Evolutionary conservation across 2,329 filamentous ascomycete species (phyloP).

Genomic region (Claviceps humidiphila): DNA sequence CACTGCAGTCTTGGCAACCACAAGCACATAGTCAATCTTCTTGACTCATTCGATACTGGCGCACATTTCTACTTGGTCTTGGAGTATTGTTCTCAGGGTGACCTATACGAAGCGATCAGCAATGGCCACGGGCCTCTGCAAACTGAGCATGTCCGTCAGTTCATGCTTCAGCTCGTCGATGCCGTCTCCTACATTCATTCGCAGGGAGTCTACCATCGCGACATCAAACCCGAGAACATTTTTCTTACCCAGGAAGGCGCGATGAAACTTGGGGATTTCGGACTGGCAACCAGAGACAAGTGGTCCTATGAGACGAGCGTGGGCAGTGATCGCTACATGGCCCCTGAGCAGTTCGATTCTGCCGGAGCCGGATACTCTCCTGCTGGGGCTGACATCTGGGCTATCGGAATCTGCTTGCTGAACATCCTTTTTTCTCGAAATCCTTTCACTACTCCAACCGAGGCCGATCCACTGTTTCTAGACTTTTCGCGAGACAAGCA

Average conservation of each 20-base stretch:
- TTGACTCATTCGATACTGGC: constrained; percentile 84
- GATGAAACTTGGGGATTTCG: constrained; percentile 96
- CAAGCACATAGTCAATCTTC: constrained; percentile 83
- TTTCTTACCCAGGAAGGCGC: constrained; percentile 76
- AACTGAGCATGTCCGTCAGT: constrained; percentile 91
- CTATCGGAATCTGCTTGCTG: constrained; percentile 88
- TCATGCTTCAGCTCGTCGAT: constrained; percentile 89
- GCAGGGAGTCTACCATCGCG: constrained; percentile 86
- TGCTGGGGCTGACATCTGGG: constrained; percentile 90
- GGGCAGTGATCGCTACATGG: constrained; percentile 98
- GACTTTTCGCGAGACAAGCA: constrained; percentile 92
- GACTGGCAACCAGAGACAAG: constrained; percentile 73
- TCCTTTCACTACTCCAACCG: constrained; percentile 81
- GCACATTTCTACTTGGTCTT: constrained; percentile 84
- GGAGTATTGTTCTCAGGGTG: constrained; percentile 89
- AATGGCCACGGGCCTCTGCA: constrained; percentile 76
- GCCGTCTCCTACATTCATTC: constrained; percentile 83
- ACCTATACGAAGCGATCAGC: constrained; percentile 94
- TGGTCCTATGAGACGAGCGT: constrained; percentile 92
- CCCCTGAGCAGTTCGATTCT: constrained; percentile 93
- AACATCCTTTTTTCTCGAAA: constrained; percentile 97
- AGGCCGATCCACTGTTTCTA: constrained; percentile 82
- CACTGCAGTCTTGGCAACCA: constrained; percentile 70
- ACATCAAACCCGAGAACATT: constrained; percentile 99
- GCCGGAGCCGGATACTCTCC: constrained; percentile 80